These are phyloP conservation scores for Glaciozyma martinii DNA, from an alignment of 768 basidiomycete species.

Conservation along the genomic window DNA sequence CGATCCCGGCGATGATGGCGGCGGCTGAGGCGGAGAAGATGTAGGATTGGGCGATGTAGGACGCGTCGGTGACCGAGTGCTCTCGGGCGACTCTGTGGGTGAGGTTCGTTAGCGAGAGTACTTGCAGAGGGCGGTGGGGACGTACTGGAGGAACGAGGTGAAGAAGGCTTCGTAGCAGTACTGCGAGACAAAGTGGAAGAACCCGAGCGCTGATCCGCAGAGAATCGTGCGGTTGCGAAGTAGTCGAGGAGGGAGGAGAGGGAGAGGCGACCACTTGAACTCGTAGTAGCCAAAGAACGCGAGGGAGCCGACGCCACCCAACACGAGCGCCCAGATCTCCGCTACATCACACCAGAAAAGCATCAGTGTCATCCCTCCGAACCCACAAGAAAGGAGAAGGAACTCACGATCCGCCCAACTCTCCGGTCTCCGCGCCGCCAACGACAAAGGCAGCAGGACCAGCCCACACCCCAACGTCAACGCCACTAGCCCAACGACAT, in stretches of 20 bases:
- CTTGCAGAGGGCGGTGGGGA: not conserved
- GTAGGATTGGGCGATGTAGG: constrained; percentile 32
- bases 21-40: constrained; percentile 33
- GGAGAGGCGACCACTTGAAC: constrained; percentile 16
- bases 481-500: constrained; percentile 25
- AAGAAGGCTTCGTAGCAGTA: constrained; percentile 36
- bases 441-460: constrained; percentile 30
- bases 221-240: constrained; percentile 30
- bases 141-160: constrained; percentile 34
- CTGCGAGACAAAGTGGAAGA: constrained; percentile 34
- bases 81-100: constrained; percentile 30
- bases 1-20: constrained; percentile 26
- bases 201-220: constrained; percentile 26
- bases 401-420: constrained; percentile 29
- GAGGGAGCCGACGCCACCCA: constrained; percentile 24
- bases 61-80: constrained; percentile 20
- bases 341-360: constrained; percentile 1
- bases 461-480: constrained; percentile 26
- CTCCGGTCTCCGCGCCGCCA: constrained; percentile 24
- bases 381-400: not conserved
- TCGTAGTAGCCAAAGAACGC: constrained; percentile 33
- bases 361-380: not conserved
- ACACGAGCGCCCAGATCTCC: constrained; percentile 17
- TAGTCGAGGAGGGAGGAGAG: constrained; percentile 31
- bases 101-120: no score